Evolutionary conservation across 768 basidiomycete genomes (phyloP).

Genomic region (Leccinum broughii): DNA sequence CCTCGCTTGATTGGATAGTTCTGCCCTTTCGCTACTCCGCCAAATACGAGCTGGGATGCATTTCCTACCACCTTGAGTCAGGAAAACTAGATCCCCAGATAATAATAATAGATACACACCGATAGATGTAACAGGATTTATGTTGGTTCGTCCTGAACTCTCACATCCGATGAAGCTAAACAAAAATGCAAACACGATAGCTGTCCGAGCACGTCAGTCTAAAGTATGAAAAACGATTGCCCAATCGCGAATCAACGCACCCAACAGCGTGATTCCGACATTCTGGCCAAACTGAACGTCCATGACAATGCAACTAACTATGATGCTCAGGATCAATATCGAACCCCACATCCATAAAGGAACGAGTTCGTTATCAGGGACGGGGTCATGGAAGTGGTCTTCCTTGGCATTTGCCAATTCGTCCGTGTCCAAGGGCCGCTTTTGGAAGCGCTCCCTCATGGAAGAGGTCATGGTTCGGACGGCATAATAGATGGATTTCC

Average conservation of each 20-base stretch:
- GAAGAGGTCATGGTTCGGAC: not conserved
- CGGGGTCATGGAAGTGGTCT: constrained; percentile 50
- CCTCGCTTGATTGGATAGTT: constrained; percentile 20
- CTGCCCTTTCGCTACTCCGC: constrained; percentile 55
- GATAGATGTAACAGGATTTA: constrained; percentile 62
- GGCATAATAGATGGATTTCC: constrained; percentile 20
- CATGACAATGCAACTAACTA: constrained; percentile 54
- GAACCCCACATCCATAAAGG: constrained; percentile 55
- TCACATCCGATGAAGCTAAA: constrained; percentile 72
- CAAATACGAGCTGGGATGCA: constrained; percentile 65
- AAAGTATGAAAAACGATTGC: not conserved
- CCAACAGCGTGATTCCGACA: constrained; percentile 36
- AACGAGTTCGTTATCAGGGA: constrained; percentile 54
- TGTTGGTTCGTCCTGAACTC: constrained; percentile 56
- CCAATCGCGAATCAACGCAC: constrained; percentile 5
- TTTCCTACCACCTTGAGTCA: constrained; percentile 22
- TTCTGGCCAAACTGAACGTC: constrained; percentile 56
- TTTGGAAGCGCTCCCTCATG: constrained; percentile 9
- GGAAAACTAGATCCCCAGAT: not conserved
- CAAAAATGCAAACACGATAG: constrained; percentile 59
- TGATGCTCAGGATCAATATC: constrained; percentile 47
- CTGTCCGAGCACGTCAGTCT: constrained; percentile 4
- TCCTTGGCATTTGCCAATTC: constrained; percentile 12
- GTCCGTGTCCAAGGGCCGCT: not conserved
- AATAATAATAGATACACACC: constrained; percentile 21